Evolutionary conservation across 495 filamentous ascomycete species (phyloP).

Genomic region (Annulohypoxylon nitens): DNA sequence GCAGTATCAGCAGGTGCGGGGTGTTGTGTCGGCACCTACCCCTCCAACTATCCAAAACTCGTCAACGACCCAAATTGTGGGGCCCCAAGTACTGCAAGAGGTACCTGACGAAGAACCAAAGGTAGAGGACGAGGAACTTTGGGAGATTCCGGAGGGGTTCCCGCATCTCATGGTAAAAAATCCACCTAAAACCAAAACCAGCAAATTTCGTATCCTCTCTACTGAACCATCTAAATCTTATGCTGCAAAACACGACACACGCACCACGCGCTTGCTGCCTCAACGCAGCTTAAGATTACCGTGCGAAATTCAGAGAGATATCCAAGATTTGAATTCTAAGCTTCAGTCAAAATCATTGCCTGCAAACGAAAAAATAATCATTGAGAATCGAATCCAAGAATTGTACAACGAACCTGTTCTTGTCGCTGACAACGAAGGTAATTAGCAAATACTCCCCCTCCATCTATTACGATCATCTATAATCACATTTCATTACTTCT

Average conservation of each 20-base stretch:
- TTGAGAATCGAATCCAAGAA: slow-evolving; percentile 1
- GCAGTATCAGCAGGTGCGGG: slow-evolving; percentile 2
- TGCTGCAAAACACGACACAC: slow-evolving; percentile 5
- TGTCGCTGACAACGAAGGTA: slow-evolving; percentile 24
- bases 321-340: neutral
- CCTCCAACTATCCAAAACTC: neutral
- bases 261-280: neutral
- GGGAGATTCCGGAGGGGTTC: slow-evolving; percentile 28
- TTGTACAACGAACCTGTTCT: slow-evolving; percentile 30
- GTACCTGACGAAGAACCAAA: neutral
- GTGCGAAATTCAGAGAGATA: slow-evolving; percentile 31
- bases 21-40: neutral
- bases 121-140: slow-evolving; percentile 10
- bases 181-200: slow-evolving; percentile 12
- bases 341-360: neutral
- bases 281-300: slow-evolving; percentile 22
- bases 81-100: neutral
- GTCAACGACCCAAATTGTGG: neutral
- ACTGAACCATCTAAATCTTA: slow-evolving; percentile 4
- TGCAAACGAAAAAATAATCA: neutral
- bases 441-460: neutral
- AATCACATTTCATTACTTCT: neutral
- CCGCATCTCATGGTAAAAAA: slow-evolving; percentile 18
- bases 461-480: neutral
- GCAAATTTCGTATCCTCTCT: slow-evolving; percentile 1